A percentile compares a stretch with the other conserved stretches of the same genome.
phyloP scores from a whole-genome alignment of 345 rosid species.

The Combretum micranthum region DNA sequence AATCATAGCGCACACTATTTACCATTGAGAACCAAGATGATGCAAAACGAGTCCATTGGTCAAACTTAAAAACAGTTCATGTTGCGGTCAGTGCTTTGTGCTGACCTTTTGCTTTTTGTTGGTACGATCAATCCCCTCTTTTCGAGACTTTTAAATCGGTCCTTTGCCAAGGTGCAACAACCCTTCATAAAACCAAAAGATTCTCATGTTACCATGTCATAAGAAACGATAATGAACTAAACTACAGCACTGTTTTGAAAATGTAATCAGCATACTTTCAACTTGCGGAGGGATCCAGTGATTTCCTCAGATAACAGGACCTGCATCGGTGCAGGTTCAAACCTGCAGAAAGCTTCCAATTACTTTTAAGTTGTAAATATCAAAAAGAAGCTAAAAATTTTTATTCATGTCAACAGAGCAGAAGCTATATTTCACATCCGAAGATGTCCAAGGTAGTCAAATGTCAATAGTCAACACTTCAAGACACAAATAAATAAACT shows the following conservation, averaged over 20 bases:
- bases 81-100: background rate
- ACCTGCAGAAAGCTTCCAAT: slow-evolving; percentile 27
- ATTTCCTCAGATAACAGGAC: slow-evolving; percentile 89
- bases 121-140: slow-evolving; percentile 86
- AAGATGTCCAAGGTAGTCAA: too few relatives aligned
- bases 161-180: slow-evolving; percentile 78
- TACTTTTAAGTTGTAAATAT: background rate
- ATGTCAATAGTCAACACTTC: too few relatives aligned
- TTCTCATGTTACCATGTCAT: background rate
- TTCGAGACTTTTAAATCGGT: slow-evolving; percentile 84
- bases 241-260: background rate
- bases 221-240: background rate
- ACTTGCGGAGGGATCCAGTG: slow-evolving; percentile 80
- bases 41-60: too few relatives aligned
- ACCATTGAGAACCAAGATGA: too few relatives aligned
- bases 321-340: slow-evolving; percentile 76
- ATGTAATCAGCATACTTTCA: slow-evolving; percentile 43
- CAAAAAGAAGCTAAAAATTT: background rate
- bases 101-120: slow-evolving; percentile 55
- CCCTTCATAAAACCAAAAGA: slow-evolving; percentile 33
- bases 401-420: too few relatives aligned
- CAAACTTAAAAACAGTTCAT: too few relatives aligned
- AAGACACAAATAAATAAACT: too few relatives aligned
- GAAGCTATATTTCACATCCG: too few relatives aligned
- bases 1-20: too few relatives aligned